Percentiles rank a stretch among this genome's conserved stretches.
phyloP scores from a whole-genome alignment of 495 filamentous ascomycete genomes.

The Aspergillus sparsus region DNA sequence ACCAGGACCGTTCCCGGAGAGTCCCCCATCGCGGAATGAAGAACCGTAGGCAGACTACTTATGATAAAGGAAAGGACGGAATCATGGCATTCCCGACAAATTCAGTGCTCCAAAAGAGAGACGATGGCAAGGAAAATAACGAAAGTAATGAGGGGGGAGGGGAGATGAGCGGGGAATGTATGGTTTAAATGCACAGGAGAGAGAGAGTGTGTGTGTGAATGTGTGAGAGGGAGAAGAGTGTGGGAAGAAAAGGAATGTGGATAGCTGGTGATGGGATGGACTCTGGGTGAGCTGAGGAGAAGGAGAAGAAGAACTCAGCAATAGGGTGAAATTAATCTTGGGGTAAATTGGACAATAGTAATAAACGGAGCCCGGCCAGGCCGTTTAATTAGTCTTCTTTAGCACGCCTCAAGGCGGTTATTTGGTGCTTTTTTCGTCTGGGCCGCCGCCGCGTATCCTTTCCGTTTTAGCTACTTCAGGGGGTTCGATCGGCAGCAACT shows the following conservation, averaged over 20 bases:
- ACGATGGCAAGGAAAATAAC: background rate
- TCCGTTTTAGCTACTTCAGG: slow-evolving; percentile 25
- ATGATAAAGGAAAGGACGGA: slow-evolving; percentile 1
- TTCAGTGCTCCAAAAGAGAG: background rate
- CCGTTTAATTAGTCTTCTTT: slow-evolving; percentile 20
- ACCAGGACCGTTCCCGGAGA: slow-evolving; percentile 37
- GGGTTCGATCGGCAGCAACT: slow-evolving; percentile 18
- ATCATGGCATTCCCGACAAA: slow-evolving; percentile 17
- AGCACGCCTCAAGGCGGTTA: background rate
- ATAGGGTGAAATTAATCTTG: slow-evolving; percentile 1
- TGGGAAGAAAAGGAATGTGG: slow-evolving; percentile 12
- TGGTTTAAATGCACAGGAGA: background rate
- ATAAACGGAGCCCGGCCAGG: slow-evolving; percentile 11
- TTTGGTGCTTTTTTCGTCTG: background rate
- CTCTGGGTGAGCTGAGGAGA: slow-evolving; percentile 2
- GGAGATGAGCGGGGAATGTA: slow-evolving; percentile 8
- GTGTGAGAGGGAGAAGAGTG: slow-evolving; percentile 5
- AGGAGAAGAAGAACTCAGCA: slow-evolving; percentile 6
- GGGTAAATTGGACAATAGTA: background rate
- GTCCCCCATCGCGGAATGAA: slow-evolving; percentile 43
- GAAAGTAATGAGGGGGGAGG: slow-evolving; percentile 9
- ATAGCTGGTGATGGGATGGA: background rate
- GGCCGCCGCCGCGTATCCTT: slow-evolving; percentile 24
- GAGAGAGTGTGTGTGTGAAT: background rate
- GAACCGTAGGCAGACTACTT: slow-evolving; percentile 17